Percentiles rank a stretch among this genome's conserved stretches.
phyloP scores from a whole-genome alignment of 345 rosid species.

The Dipteronia sinensis region DNA sequence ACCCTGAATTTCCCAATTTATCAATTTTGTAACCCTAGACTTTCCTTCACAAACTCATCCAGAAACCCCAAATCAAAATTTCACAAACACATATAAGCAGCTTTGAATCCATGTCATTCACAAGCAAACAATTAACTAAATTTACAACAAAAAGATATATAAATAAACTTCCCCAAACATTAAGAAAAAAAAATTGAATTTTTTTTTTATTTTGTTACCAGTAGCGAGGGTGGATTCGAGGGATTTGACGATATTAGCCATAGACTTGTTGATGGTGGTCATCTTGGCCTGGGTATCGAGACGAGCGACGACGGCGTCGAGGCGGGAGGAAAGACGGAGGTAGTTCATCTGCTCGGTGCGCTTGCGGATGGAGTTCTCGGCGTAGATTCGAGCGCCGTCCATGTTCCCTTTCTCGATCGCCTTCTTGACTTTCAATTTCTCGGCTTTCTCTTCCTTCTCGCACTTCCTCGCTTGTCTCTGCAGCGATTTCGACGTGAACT shows the following conservation, averaged over 20 bases:
- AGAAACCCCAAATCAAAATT: neutral
- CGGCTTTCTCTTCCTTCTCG: slow-evolving; percentile 99
- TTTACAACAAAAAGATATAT: too few species aligned
- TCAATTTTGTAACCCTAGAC: neutral
- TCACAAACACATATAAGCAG: neutral
- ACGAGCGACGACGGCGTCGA: slow-evolving; percentile 94
- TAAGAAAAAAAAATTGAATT: neutral
- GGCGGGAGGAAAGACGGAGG: slow-evolving; percentile 86
- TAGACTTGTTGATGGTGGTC: slow-evolving; percentile 87
- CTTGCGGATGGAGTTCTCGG: slow-evolving; percentile 94
- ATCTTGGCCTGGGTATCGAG: slow-evolving; percentile 97
- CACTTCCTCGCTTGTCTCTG: slow-evolving; percentile 91
- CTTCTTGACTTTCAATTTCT: slow-evolving; percentile 92
- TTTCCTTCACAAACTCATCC: neutral
- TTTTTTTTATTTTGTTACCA: slow-evolving; percentile 39
- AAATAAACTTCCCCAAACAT: neutral
- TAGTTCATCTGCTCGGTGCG: slow-evolving; percentile 98
- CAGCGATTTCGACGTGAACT: slow-evolving; percentile 87
- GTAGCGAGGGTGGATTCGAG: slow-evolving; percentile 88
- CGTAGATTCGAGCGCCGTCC: slow-evolving; percentile 99
- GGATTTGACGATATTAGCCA: slow-evolving; percentile 86
- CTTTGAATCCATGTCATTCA: neutral
- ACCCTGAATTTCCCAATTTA: neutral
- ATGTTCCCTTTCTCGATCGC: slow-evolving; percentile 98
- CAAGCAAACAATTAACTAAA: neutral